Base-by-base conservation (phyloP, 257 asterid genomes). In the Plantago elongata region DNA sequence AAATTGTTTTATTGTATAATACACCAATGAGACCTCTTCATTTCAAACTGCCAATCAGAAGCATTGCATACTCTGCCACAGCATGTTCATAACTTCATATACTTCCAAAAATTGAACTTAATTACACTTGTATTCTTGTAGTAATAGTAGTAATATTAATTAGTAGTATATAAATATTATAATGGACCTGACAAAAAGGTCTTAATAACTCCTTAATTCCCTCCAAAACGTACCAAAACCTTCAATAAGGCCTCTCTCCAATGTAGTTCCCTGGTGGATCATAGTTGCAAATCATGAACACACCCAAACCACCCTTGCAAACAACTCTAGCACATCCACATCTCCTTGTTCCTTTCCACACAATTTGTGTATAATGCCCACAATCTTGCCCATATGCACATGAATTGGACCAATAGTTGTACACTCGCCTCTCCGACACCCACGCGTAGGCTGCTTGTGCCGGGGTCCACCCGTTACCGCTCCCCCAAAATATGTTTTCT, bases 281-380 rank as follows among this genome's bases (percentile, higher is more conserved):
- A 70, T 75, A 75, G 14, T 71, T 75, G 59, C 79, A 75, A 18
- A 66, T 70, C 68, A 75, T 75, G 37, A 75, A 75, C 12, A 70
- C 76, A 46, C 74, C 79, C 30, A 62, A 40, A 11, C 62, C 70
- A 11, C 52, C 64, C 46, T 54, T 54, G 27, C 79, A 75, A 9
- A 44, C 58, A 45, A 75, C 76, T 57, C 79, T 61, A 7, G 79
- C 76, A 51, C 79, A 75, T n/a, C 79, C 79, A 9, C 70, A 51
- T 16, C 70, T 60, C 54, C 46, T 70, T 0, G 79, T 75, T 4
- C 40, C 14, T 27, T 57, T 75, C 79, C 79, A 75, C 3, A 75
- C 79, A 50, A 75, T 75, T 60, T 75, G 79, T n/a, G 79, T 75
- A 47, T 75, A 75, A 52, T 75, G 79, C 29, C 79, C 79, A 58